Conservation (phyloP, 2,329 filamentous ascomycete genomes). For the Claviceps spartinae region DNA sequence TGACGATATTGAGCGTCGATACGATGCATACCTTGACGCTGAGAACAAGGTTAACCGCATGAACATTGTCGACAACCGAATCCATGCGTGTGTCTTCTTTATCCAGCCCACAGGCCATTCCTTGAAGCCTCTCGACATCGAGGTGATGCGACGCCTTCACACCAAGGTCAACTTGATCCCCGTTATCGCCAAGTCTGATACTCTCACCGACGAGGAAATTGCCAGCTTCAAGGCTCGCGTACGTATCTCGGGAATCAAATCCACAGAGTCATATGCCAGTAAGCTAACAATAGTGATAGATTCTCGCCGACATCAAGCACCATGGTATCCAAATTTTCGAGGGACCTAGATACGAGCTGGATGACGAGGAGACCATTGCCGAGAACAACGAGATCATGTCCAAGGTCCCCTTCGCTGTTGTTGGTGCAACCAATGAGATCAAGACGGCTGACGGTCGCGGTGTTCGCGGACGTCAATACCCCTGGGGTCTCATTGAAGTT, state of each 20-base stretch:
- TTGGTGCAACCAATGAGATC: slow-evolving; percentile 93
- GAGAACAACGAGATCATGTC: slow-evolving; percentile 99
- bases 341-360: slow-evolving; percentile 93
- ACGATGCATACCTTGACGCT: slow-evolving; percentile 93
- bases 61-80: slow-evolving; percentile 99
- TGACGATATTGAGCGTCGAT: slow-evolving; percentile 98
- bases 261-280: not conserved
- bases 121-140: slow-evolving; percentile 94
- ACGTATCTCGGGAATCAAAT: slow-evolving; percentile 28
- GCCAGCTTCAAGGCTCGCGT: slow-evolving; percentile 89
- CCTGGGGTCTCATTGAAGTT: slow-evolving; percentile 97
- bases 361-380: slow-evolving; percentile 98
- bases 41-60: slow-evolving; percentile 99
- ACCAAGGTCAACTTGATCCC: slow-evolving; percentile 99
- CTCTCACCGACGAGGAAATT: slow-evolving; percentile 94
- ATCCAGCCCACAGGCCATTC: slow-evolving; percentile 98
- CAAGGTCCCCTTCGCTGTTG: slow-evolving; percentile 96
- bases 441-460: slow-evolving; percentile 83
- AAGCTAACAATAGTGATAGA: slow-evolving; percentile 39
- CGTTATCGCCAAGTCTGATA: slow-evolving; percentile 97
- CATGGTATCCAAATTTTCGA: slow-evolving; percentile 99
- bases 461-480: slow-evolving; percentile 90
- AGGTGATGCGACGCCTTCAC: slow-evolving; percentile 98
- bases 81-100: slow-evolving; percentile 98
- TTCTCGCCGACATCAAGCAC: slow-evolving; percentile 90